phyloP scores from a whole-genome alignment of 2,329 filamentous ascomycete genomes.

The Ophiostoma ulmi region DNA sequence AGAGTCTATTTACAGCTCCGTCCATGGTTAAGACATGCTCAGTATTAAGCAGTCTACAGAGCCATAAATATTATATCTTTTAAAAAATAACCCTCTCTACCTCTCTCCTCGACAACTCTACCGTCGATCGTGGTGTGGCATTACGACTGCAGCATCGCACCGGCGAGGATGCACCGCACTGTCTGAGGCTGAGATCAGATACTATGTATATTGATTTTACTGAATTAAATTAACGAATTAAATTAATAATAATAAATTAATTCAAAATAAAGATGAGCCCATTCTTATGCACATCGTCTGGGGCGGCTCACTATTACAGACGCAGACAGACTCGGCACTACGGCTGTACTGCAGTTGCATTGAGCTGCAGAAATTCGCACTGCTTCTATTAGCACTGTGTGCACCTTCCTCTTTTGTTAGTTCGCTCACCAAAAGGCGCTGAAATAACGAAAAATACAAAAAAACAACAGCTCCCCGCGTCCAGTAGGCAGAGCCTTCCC shows the following conservation, averaged over 20 bases:
- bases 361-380: neutral
- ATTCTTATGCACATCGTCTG: slow-evolving; percentile 6
- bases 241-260: neutral
- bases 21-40: too few species aligned
- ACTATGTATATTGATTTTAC: neutral
- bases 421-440: neutral
- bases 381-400: neutral
- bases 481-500: neutral
- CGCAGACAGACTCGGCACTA: neutral
- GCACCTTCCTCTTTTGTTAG: neutral
- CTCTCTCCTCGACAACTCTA: neutral
- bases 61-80: too few species aligned
- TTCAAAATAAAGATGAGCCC: neutral
- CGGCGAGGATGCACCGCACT: neutral
- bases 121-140: neutral
- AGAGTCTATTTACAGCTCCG: too few species aligned
- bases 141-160: neutral
- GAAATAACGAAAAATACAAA: neutral
- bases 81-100: neutral
- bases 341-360: neutral
- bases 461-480: neutral
- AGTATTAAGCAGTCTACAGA: too few species aligned
- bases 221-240: neutral
- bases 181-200: neutral
- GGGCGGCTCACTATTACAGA: neutral